phyloP scores from a whole-genome alignment of 192 early-diverging fungal species.

The Coemansia erecta region DNA sequence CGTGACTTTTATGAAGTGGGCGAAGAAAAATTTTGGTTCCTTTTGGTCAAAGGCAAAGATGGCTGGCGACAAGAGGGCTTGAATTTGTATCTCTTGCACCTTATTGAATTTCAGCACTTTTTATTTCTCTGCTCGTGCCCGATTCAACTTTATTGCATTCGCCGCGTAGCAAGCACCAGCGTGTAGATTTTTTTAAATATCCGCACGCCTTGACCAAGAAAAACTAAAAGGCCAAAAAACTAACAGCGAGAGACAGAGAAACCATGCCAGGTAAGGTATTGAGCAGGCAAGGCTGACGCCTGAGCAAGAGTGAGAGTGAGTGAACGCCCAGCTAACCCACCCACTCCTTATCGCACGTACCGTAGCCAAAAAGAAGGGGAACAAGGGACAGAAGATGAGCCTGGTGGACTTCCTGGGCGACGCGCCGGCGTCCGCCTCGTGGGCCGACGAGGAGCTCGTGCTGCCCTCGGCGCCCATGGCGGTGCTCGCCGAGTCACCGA shows the following conservation, averaged over 20 bases:
- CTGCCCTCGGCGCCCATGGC: constrained; percentile 76
- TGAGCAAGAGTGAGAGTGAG: no score
- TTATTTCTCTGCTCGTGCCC: no score
- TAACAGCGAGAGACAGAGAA: no score
- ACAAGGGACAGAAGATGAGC: constrained; percentile 68
- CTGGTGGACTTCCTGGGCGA: constrained; percentile 71
- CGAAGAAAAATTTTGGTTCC: neutral
- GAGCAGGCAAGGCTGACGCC: no score
- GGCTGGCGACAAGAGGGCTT: neutral
- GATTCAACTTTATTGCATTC: no score
- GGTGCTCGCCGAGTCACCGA: constrained; percentile 9
- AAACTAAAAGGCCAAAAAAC: no score
- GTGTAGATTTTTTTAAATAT: neutral
- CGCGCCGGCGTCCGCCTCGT: constrained; percentile 43
- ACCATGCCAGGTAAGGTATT: no score
- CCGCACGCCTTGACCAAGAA: no score
- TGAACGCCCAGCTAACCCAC: neutral
- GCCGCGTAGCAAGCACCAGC: neutral
- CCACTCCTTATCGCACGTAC: neutral
- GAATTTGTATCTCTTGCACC: no score
- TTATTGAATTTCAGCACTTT: no score
- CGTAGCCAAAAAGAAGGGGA: constrained; percentile 73
- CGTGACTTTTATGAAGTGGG: neutral
- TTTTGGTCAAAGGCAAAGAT: neutral
- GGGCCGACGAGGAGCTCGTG: constrained; percentile 92